These are phyloP conservation scores for Populus hybrid DNA, from an alignment of 441 rosid species.

Conservation along the genomic window DNA sequence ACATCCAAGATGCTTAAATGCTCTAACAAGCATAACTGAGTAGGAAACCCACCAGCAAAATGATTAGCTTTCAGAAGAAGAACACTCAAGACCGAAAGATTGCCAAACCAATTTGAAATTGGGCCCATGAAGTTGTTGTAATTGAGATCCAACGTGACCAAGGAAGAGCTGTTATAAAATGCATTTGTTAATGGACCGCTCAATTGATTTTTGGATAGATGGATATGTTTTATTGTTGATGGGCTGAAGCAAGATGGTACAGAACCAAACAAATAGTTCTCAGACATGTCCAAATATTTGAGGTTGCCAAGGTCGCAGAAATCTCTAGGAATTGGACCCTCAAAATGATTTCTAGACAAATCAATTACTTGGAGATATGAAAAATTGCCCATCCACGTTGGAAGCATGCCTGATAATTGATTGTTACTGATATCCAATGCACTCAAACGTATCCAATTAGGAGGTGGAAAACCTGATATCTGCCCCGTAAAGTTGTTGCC, in stretches of 20 bases:
- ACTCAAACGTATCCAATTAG: no score
- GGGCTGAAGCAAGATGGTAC: background rate
- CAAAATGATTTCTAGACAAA: background rate
- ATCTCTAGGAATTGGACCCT: background rate
- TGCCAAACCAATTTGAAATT: background rate
- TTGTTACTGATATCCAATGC: background rate
- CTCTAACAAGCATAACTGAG: background rate
- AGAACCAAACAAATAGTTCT: background rate
- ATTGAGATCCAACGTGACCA: slow-evolving; percentile 4
- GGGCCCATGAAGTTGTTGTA: background rate
- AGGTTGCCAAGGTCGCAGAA: background rate
- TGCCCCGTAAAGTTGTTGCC: background rate
- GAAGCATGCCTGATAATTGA: background rate
- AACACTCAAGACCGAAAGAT: background rate
- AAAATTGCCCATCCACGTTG: background rate
- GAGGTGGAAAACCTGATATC: no score
- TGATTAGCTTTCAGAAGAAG: background rate
- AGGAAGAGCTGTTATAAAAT: background rate
- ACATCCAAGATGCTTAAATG: slow-evolving; percentile 25
- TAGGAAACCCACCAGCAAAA: background rate
- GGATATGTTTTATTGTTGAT: background rate
- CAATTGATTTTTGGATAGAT: slow-evolving; percentile 19
- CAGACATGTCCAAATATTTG: background rate
- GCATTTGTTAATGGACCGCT: slow-evolving; percentile 18
- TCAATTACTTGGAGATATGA: background rate